Base-by-base conservation (phyloP, 768 basidiomycete genomes). In the Cystobasidiopsis lactophilus region DNA sequence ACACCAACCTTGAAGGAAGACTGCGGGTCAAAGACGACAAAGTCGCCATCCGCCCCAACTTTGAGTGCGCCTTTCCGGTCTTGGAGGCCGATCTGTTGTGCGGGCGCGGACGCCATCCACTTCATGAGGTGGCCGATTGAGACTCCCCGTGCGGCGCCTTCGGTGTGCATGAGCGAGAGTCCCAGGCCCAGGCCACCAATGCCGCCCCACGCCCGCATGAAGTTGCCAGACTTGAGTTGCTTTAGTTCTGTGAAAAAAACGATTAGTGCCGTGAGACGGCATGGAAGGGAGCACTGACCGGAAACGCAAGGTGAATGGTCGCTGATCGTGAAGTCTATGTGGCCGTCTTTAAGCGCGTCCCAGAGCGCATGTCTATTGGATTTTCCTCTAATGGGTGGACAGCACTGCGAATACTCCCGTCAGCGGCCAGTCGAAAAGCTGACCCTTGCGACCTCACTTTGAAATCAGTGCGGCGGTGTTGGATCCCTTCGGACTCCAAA, bases 181-280 rank as follows among this genome's bases (percentile, higher is more conserved):
- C 91, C 93, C 18, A 96, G 71, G 2, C 91, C 91, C 23, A 98
- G 73, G 3, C 83, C 79, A 56, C 80, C 82, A 57, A 98, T 84
- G 0, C 91, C 91, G 39, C 91, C 91, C 91, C 91, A 95, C 0
- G 89, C 84, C 21, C 69, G 66, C 79, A 93, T 82, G 56, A 95
- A 72, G 62, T 88, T 74, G 1, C 86, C 83, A 40, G 74, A 33
- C 27, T 79, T 78, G 4, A 72, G 65, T 55, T 74, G 74, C 70
- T 96, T 98, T 54, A 98, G 69, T 59, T 78, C 77, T 13, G n/a
- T n/a, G n/a, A n/a, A n/a, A n/a, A n/a, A n/a, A n/a, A n/a, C n/a
- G n/a, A n/a, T n/a, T n/a, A n/a, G n/a, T n/a, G n/a, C n/a, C n/a
- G n/a, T n/a, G n/a, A n/a, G n/a, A n/a, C 82, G 38, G 45, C 59